Evolutionary conservation across 352 stramenopile species (phyloP).

Genomic region (Globisporangium orthogonon): DNA sequence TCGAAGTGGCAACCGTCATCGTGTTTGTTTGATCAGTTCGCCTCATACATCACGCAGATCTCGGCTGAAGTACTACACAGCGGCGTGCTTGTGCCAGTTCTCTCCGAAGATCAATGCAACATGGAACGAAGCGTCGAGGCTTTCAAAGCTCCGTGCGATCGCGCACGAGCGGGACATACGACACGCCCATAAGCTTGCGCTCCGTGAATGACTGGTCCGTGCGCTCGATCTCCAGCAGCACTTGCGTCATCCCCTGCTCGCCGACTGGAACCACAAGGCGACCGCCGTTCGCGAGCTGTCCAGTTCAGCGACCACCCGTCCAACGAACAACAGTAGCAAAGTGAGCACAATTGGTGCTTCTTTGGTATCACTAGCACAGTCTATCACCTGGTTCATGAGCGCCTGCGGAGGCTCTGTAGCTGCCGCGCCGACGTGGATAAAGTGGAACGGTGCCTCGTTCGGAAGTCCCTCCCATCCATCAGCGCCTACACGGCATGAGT

Average conservation of each 20-base stretch:
- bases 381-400: slow-evolving; percentile 84
- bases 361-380: background rate
- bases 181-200: slow-evolving; percentile 60
- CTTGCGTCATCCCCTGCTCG: slow-evolving; percentile 44
- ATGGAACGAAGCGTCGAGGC: background rate
- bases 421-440: slow-evolving; percentile 96
- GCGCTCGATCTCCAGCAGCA: slow-evolving; percentile 73
- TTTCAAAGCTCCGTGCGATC: slow-evolving; percentile 24
- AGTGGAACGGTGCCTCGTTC: slow-evolving; percentile 90
- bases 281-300: slow-evolving; percentile 64
- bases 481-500: slow-evolving; percentile 20
- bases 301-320: too few relatives aligned
- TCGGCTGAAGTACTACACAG: background rate
- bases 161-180: slow-evolving; percentile 70
- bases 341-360: background rate
- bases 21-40: too few relatives aligned
- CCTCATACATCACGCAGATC: background rate
- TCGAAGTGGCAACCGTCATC: too few relatives aligned
- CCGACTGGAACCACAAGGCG: slow-evolving; percentile 92
- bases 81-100: background rate
- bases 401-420: slow-evolving; percentile 80
- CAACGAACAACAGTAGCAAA: background rate
- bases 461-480: slow-evolving; percentile 92
- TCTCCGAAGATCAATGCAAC: background rate
- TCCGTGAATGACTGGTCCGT: slow-evolving; percentile 33